Percentiles rank a stretch among this genome's conserved stretches.
Evolutionary conservation across 139 green algal species (phyloP).

Genomic region (Pleodorina starrii): DNA sequence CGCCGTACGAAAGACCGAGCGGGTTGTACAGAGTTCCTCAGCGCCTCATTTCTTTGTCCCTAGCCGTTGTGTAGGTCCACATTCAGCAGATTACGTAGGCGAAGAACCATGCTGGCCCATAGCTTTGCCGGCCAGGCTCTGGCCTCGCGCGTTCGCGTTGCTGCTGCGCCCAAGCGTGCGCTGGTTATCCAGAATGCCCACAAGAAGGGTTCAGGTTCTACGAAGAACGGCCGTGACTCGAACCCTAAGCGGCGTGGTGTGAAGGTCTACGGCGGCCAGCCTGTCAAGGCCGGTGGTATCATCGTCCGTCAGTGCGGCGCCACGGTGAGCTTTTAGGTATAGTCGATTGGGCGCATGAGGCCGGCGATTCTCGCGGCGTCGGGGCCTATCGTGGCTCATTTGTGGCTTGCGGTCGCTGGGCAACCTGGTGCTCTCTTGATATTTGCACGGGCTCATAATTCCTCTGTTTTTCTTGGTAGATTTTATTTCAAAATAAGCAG

Average conservation of each 20-base stretch:
- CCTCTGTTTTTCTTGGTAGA: not conserved
- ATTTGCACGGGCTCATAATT: too few species aligned
- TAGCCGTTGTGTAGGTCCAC: not conserved
- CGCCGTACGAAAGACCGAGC: not conserved
- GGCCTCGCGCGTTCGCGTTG: slow-evolving; percentile 30
- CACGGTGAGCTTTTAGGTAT: slow-evolving; percentile 71
- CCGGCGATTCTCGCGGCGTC: too few species aligned
- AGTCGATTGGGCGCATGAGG: too few species aligned
- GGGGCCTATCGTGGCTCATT: not conserved
- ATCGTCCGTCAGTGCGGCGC: slow-evolving; percentile 96
- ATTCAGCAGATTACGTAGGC: not conserved
- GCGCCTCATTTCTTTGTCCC: not conserved
- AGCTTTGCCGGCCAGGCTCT: slow-evolving; percentile 34
- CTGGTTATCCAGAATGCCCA: slow-evolving; percentile 69
- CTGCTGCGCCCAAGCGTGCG: slow-evolving; percentile 32
- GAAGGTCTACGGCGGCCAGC: slow-evolving; percentile 97
- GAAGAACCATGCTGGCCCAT: slow-evolving; percentile 39
- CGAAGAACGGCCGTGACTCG: slow-evolving; percentile 98
- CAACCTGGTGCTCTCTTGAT: too few species aligned
- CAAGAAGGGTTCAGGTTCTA: slow-evolving; percentile 89
- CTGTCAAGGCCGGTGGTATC: slow-evolving; percentile 94
- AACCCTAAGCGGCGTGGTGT: slow-evolving; percentile 91
- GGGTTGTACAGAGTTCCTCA: not conserved
- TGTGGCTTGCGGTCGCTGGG: not conserved
- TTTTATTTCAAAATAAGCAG: not conserved